These are phyloP conservation scores for Alloteropsis semialata DNA, from an alignment of 176 grass and related monocot species.

Conservation along the genomic window DNA sequence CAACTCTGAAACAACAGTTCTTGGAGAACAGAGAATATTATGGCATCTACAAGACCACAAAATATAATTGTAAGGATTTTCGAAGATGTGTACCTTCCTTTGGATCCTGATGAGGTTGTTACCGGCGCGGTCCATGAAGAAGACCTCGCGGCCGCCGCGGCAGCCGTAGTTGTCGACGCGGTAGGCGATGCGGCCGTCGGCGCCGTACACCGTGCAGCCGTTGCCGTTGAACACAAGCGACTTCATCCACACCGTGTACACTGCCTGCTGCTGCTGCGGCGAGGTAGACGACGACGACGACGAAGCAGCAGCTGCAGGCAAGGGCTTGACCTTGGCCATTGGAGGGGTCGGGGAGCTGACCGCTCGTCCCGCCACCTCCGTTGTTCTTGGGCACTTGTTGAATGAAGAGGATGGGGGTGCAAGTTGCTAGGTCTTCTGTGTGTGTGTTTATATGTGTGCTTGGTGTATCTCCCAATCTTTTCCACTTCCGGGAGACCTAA, in stretches of 20 bases:
- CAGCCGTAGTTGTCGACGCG: constrained; percentile 78
- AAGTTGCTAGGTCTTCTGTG: not conserved
- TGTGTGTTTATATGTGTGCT: not conserved
- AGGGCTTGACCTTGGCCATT: constrained; percentile 42
- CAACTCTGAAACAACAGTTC: too few relatives aligned
- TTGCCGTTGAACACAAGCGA: constrained; percentile 73
- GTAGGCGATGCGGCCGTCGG: constrained; percentile 52
- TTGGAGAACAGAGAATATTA: not conserved
- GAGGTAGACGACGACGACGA: not conserved
- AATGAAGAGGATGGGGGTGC: not conserved
- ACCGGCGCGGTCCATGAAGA: constrained; percentile 66
- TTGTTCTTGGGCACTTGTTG: not conserved
- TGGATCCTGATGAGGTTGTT: constrained; percentile 50
- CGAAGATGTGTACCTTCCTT: constrained; percentile 26
- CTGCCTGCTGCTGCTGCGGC: not conserved
- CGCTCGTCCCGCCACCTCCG: not conserved
- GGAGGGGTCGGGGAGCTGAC: not conserved
- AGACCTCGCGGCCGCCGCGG: constrained; percentile 44
- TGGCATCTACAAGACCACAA: too few relatives aligned
- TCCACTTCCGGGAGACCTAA: not conserved
- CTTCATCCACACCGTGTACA: constrained; percentile 88
- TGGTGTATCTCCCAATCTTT: not conserved
- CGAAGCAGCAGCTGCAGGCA: not conserved
- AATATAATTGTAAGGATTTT: too few relatives aligned
- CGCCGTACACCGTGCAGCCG: constrained; percentile 69